Evolutionary conservation across 2,329 filamentous ascomycete genomes (phyloP).

Genomic region (Penicillium hordei): DNA sequence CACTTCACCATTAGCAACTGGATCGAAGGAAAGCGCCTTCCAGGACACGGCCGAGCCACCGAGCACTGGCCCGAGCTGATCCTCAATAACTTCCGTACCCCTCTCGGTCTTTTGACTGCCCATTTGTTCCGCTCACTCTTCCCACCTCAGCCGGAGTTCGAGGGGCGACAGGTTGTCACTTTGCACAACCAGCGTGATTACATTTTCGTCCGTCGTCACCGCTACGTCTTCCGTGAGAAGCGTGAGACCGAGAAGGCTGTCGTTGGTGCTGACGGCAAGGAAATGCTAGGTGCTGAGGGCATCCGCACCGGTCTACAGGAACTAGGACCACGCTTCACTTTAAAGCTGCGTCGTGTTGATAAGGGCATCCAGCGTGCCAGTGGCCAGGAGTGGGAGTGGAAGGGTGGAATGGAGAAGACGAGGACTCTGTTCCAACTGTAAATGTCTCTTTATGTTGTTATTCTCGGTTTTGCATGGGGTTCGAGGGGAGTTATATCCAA

Average conservation of each 20-base stretch:
- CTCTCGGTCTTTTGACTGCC: slow-evolving; percentile 82
- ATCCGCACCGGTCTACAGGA: slow-evolving; percentile 89
- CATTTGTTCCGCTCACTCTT: slow-evolving; percentile 79
- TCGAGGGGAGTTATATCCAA: slow-evolving; percentile 25
- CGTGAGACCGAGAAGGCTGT: slow-evolving; percentile 83
- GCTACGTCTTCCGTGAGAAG: slow-evolving; percentile 92
- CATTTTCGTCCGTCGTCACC: slow-evolving; percentile 86
- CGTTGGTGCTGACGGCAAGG: slow-evolving; percentile 75
- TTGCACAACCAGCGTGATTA: slow-evolving; percentile 95
- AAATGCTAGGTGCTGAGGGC: slow-evolving; percentile 79
- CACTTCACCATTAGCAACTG: slow-evolving; percentile 91
- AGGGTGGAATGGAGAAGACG: slow-evolving; percentile 89
- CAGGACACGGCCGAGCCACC: slow-evolving; percentile 86
- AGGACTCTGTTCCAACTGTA: slow-evolving; percentile 90
- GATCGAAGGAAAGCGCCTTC: slow-evolving; percentile 82
- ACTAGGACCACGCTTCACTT: slow-evolving; percentile 75
- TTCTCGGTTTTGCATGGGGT: slow-evolving; percentile 27
- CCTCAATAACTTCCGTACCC: slow-evolving; percentile 92
- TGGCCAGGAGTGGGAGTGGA: slow-evolving; percentile 95
- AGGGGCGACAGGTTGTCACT: slow-evolving; percentile 85
- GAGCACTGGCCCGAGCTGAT: slow-evolving; percentile 87
- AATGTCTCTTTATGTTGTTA: slow-evolving; percentile 17
- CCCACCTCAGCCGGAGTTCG: slow-evolving; percentile 77
- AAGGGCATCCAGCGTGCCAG: slow-evolving; percentile 76
- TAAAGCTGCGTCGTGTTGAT: slow-evolving; percentile 88